phyloP scores from a whole-genome alignment of 2,329 filamentous ascomycete genomes.

The Lachnum nothofagi region DNA sequence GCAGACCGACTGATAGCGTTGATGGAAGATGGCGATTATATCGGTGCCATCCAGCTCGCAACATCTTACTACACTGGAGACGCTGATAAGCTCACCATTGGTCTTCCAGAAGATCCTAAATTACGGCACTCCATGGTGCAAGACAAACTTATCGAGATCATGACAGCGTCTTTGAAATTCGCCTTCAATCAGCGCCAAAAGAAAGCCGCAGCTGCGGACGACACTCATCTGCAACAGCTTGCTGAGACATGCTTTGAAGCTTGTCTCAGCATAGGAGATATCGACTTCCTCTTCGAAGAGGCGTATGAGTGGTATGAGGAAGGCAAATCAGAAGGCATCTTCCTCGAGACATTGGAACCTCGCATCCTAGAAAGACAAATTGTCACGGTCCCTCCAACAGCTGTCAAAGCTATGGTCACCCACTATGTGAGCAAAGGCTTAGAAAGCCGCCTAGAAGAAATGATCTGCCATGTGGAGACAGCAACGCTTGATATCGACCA shows the following conservation, averaged over 20 bases:
- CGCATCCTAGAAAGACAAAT: constrained; percentile 78
- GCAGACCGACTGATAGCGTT: constrained; percentile 86
- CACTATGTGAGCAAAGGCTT: constrained; percentile 74
- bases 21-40: constrained; percentile 96
- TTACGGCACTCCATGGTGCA: constrained; percentile 75
- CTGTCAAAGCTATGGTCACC: constrained; percentile 79
- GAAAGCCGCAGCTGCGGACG: constrained; percentile 35
- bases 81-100: constrained; percentile 90
- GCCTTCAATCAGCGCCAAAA: constrained; percentile 66
- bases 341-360: constrained; percentile 82
- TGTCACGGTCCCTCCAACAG: constrained; percentile 68
- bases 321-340: constrained; percentile 64
- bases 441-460: constrained; percentile 78
- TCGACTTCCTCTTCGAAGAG: constrained; percentile 83
- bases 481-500: constrained; percentile 90
- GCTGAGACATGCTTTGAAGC: constrained; percentile 79
- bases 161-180: constrained; percentile 84
- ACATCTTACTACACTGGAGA: constrained; percentile 88
- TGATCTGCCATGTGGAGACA: constrained; percentile 90
- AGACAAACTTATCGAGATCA: constrained; percentile 88
- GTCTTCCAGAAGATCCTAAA: constrained; percentile 75
- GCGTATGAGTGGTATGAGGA: constrained; percentile 89
- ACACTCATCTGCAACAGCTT: constrained; percentile 64
- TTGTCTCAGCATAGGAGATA: constrained; percentile 70
- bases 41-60: constrained; percentile 82